Evolutionary conservation across 2,329 filamentous ascomycete species (phyloP).

Genomic region (Pseudocercospora fijiensis): DNA sequence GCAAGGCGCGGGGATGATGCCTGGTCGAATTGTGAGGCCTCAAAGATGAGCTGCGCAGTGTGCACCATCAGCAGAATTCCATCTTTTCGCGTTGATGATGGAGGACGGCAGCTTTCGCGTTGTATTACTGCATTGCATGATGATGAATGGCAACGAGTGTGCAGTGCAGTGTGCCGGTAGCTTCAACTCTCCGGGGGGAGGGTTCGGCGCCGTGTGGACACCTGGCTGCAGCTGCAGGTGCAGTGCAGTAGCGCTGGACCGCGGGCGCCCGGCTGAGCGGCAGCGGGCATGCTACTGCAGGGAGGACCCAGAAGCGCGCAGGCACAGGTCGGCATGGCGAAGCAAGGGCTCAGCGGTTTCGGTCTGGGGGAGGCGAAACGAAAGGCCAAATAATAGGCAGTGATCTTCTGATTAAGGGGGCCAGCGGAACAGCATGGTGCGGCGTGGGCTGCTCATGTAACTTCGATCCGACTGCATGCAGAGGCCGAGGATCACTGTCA

Average conservation of each 20-base stretch:
- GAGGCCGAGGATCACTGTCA: constrained; percentile 6
- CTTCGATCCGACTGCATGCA: constrained; percentile 15
- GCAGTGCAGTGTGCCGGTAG: not conserved
- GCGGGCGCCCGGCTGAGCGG: constrained; percentile 1
- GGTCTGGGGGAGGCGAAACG: not conserved
- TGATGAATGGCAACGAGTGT: too few species aligned
- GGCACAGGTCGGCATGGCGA: constrained; percentile 5
- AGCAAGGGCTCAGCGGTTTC: constrained; percentile 12
- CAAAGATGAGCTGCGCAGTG: not conserved
- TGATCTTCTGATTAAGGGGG: constrained; percentile 21
- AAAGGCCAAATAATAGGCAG: constrained; percentile 12
- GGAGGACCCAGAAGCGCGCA: constrained; percentile 9
- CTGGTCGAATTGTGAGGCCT: not conserved
- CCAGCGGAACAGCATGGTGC: constrained; percentile 16
- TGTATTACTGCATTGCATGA: too few species aligned
- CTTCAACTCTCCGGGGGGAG: constrained; percentile 6
- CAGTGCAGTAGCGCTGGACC: not conserved
- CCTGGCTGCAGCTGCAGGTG: too few species aligned
- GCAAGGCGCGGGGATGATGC: not conserved
- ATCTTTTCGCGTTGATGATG: not conserved
- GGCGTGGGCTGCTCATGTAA: constrained; percentile 10
- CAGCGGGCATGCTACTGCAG: constrained; percentile 6
- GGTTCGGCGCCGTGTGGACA: constrained; percentile 5
- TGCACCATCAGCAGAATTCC: not conserved
- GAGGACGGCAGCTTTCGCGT: not conserved